These are phyloP conservation scores for Cymbidium sinense DNA, from an alignment of 106 monocot genomes.

Conservation along the genomic window DNA sequence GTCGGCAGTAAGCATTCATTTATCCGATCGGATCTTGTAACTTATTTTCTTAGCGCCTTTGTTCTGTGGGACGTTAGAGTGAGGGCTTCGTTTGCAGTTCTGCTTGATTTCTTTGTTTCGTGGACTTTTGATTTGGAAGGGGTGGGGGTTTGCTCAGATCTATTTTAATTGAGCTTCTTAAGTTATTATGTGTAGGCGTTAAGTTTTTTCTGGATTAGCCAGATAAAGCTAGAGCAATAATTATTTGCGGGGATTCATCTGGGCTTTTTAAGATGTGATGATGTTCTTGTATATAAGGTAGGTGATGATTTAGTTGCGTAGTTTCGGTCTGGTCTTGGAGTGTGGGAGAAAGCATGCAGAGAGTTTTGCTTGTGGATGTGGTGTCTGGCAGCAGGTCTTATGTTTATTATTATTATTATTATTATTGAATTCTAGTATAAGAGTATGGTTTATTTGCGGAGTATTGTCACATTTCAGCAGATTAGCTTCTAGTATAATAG, in stretches of 20 bases:
- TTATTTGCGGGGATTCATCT: background rate
- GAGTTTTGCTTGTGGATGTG: background rate
- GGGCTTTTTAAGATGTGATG: background rate
- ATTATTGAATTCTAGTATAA: no score
- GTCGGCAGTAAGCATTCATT: background rate
- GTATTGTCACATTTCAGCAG: no score
- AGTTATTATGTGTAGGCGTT: no score
- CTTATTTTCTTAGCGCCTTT: background rate
- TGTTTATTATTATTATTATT: no score
- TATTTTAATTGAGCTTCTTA: background rate
- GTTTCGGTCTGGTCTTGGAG: background rate
- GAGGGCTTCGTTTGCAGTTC: background rate
- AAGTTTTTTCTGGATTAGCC: no score
- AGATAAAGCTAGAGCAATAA: no score
- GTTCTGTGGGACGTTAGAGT: background rate
- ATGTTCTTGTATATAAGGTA: background rate
- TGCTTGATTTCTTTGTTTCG: background rate
- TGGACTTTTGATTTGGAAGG: background rate
- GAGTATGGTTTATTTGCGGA: no score
- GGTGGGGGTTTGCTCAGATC: background rate
- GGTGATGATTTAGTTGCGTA: background rate
- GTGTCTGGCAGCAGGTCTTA: background rate
- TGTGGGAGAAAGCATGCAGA: background rate
- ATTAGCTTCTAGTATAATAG: background rate
- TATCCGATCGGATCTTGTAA: background rate